Percentiles rank a stretch among this genome's conserved stretches.
phyloP scores from a whole-genome alignment of 2,329 filamentous ascomycete species.

The Ceratocystis papillata region DNA sequence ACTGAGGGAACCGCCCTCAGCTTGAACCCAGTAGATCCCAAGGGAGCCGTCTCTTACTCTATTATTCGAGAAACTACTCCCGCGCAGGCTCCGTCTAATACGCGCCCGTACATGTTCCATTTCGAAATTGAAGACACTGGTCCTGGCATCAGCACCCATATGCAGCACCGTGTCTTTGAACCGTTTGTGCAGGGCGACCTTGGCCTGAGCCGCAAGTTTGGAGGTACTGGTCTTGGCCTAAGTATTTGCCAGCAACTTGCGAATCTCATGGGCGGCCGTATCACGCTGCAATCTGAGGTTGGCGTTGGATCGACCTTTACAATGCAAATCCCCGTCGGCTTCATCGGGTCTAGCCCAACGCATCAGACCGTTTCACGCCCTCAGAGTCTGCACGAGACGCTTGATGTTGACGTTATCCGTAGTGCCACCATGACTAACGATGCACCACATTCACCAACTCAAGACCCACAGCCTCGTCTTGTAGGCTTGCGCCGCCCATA shows the following conservation, averaged over 20 bases:
- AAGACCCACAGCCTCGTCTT: conserved; percentile 62
- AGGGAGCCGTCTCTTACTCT: conserved; percentile 37
- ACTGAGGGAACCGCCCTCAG: conserved; percentile 43
- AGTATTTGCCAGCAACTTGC: conserved; percentile 85
- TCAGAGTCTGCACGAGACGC: conserved; percentile 35
- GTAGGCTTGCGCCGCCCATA: conserved; percentile 77
- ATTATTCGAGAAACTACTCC: conserved; percentile 45
- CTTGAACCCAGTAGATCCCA: conserved; percentile 53
- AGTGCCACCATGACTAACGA: conserved; percentile 27
- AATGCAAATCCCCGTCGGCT: conserved; percentile 70
- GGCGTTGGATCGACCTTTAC: conserved; percentile 71
- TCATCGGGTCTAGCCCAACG: conserved; percentile 53
- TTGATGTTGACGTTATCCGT: conserved; percentile 27
- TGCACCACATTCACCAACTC: conserved; percentile 37
- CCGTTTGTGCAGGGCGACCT: conserved; percentile 91
- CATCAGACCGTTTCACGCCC: conserved; percentile 43
- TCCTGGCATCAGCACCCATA: conserved; percentile 66
- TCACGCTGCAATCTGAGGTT: conserved; percentile 59
- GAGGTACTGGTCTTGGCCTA: conserved; percentile 75
- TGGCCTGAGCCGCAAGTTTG: conserved; percentile 78
- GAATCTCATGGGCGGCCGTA: conserved; percentile 67
- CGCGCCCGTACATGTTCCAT: conserved; percentile 63
- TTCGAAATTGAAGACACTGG: conserved; percentile 85
- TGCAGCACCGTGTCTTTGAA: conserved; percentile 79
- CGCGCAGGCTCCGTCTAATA: conserved; percentile 49